A percentile compares a stretch with the other conserved stretches of the same genome.
Conservation (phyloP, 2,329 filamentous ascomycete genomes). For the Colletotrichum agaves region DNA sequence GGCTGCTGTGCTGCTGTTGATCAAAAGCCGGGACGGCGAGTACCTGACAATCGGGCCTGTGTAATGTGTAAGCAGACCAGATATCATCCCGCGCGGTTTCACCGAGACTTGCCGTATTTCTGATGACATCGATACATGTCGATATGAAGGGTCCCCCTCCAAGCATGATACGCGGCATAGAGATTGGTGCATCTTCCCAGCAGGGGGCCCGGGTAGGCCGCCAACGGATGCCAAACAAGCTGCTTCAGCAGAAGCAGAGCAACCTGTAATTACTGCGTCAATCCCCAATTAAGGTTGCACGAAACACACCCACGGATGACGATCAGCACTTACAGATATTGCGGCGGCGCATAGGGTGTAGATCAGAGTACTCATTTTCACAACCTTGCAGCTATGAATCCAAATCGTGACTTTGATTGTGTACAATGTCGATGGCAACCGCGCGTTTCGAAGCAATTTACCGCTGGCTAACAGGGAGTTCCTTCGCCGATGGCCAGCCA, state of each 20-base stretch:
- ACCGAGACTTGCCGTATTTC: slow-evolving; percentile 43
- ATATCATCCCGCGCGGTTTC: neutral
- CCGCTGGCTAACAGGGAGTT: neutral
- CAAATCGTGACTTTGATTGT: no score
- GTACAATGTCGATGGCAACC: neutral
- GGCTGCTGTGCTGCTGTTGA: slow-evolving; percentile 34
- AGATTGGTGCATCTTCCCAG: slow-evolving; percentile 21
- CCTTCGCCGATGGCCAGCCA: neutral
- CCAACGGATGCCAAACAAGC: slow-evolving; percentile 20
- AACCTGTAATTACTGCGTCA: no score
- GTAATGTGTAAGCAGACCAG: neutral
- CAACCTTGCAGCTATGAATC: no score
- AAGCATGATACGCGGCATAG: slow-evolving; percentile 48
- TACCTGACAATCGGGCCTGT: slow-evolving; percentile 41
- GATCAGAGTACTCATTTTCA: neutral
- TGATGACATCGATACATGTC: slow-evolving; percentile 48
- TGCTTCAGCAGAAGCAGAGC: neutral
- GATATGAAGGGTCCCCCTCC: slow-evolving; percentile 48
- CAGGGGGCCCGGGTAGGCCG: slow-evolving; percentile 12
- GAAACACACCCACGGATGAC: no score
- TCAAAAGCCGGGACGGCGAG: slow-evolving; percentile 42
- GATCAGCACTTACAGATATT: neutral
- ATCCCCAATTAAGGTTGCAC: no score
- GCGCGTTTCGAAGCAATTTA: neutral
- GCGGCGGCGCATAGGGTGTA: neutral